Conservation (phyloP, 2,329 filamentous ascomycete species). For the Colletotrichum agaves region DNA sequence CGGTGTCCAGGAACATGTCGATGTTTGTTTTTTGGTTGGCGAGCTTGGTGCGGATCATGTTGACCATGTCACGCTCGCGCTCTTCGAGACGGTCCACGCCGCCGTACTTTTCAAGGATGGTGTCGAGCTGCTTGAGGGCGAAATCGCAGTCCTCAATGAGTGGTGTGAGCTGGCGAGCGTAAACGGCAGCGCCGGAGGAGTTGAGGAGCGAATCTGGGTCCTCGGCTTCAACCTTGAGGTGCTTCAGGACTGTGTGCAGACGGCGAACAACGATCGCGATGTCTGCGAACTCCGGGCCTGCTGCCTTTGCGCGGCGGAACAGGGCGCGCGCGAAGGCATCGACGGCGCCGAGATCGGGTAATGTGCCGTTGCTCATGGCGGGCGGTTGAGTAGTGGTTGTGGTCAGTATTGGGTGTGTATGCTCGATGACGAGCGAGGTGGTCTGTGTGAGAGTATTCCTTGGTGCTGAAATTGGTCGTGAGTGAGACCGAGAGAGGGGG, state of each 20-base stretch:
- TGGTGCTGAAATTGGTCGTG: neutral
- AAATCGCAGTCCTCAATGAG: constrained; percentile 67
- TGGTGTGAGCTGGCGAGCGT: constrained; percentile 60
- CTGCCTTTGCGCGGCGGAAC: constrained; percentile 63
- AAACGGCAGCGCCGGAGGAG: constrained; percentile 52
- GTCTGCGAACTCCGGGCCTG: constrained; percentile 60
- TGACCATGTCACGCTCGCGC: constrained; percentile 52
- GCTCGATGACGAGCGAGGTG: constrained; percentile 21
- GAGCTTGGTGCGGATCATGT: constrained; percentile 58
- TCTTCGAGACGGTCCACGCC: constrained; percentile 40
- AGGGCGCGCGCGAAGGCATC: constrained; percentile 66
- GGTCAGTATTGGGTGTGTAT: constrained; percentile 10
- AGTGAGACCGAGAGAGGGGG: neutral
- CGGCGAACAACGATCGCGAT: constrained; percentile 61
- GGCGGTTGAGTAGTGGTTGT: constrained; percentile 34
- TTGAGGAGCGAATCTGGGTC: constrained; percentile 67
- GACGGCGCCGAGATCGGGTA: constrained; percentile 63
- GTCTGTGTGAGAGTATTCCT: neutral
- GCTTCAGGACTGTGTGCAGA: constrained; percentile 66
- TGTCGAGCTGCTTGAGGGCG: constrained; percentile 65
- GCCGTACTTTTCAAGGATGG: constrained; percentile 60
- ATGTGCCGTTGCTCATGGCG: constrained; percentile 45
- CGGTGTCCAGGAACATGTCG: constrained; percentile 66
- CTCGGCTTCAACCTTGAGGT: constrained; percentile 67
- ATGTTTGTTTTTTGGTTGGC: constrained; percentile 63